phyloP scores from a whole-genome alignment of 2,329 filamentous ascomycete genomes.

The Trichoderma arundinaceum region DNA sequence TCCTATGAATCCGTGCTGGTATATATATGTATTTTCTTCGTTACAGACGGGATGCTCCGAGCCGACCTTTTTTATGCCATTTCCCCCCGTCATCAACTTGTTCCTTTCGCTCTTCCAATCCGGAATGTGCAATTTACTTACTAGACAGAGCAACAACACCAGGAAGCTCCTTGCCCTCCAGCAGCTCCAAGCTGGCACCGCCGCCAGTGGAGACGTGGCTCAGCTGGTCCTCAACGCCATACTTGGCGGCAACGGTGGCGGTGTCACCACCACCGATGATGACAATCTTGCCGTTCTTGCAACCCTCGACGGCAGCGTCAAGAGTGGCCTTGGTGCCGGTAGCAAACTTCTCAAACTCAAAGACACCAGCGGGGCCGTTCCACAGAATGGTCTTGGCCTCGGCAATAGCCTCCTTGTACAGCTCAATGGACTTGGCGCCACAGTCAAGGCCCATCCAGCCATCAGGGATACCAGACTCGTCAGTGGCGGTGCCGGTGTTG shows the following conservation, averaged over 20 bases:
- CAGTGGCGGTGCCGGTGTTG: conserved; percentile 78
- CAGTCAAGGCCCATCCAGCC: conserved; percentile 99
- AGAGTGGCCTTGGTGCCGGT: conserved; percentile 90
- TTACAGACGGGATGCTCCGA: conserved; percentile 47
- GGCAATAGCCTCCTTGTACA: conserved; percentile 85
- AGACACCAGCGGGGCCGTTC: conserved; percentile 97
- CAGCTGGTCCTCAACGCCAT: conserved; percentile 92
- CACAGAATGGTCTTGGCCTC: conserved; percentile 96
- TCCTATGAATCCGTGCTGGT: neutral
- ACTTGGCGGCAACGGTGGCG: conserved; percentile 96
- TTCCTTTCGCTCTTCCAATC: conserved; percentile 33
- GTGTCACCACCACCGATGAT: conserved; percentile 99
- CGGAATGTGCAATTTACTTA: conserved; percentile 55
- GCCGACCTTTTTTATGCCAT: conserved; percentile 39
- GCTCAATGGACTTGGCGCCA: conserved; percentile 83
- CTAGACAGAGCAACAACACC: conserved; percentile 90
- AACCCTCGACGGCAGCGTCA: conserved; percentile 83
- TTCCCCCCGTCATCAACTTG: conserved; percentile 42
- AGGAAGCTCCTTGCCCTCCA: conserved; percentile 97
- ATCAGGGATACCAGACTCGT: conserved; percentile 88
- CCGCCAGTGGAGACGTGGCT: conserved; percentile 98
- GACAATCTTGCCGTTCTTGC: conserved; percentile 80
- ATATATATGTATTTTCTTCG: conserved; percentile 23
- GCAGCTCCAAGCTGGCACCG: conserved; percentile 91
- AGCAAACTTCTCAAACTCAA: conserved; percentile 95